Evolutionary conservation across 2,329 filamentous ascomycete genomes (phyloP), one percentile per base, ranked within the genome.

Genomic region (Apiospora marii): DNA sequence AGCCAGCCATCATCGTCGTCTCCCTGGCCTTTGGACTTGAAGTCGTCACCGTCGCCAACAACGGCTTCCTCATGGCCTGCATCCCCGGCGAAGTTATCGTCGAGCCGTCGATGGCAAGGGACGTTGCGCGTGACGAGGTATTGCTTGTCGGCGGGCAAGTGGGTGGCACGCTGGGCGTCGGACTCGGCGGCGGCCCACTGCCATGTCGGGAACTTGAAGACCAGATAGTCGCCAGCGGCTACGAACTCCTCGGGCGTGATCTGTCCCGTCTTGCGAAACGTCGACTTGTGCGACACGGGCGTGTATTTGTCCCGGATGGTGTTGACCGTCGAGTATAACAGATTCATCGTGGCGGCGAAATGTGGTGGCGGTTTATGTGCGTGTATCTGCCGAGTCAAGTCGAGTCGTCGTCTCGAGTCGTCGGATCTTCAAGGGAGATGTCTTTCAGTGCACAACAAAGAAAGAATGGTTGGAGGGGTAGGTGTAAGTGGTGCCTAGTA

Each of bases 141-240:
- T 88, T 99, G 96, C 85, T 98, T 99, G 70, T 93, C 94, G 0
- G 91, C 85, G 0, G 96, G 96, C 4, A 99, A 90, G 81, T 97
- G 94, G 76, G 87, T 86, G 71, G 94, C 93, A 75, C 95, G 92
- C 82, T 94, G 94, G 74, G 90, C 88, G 1, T 92, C 90, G n/a
- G 92, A 91, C 71, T 96, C 93, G 76, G 96, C 95, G 79, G 96
- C 94, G 76, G 93, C 92, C 96, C 96, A 99, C 69, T 94, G 93
- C 96, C 96, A 99, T 73, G 96, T 97, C 12, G 96, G 96, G 85
- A 99, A 99, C 87, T 98, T 98, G 91, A 97, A 98, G 80, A 98
- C 95, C 49, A 99, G 91, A 82, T 98, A 99, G 86, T 99, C 96
- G 78, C 96, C 96, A 4, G 96, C 96, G 4, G 93, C 92, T 69